Base-by-base conservation (phyloP, 2,329 filamentous ascomycete genomes). In the Colletotrichum higginsianum region DNA sequence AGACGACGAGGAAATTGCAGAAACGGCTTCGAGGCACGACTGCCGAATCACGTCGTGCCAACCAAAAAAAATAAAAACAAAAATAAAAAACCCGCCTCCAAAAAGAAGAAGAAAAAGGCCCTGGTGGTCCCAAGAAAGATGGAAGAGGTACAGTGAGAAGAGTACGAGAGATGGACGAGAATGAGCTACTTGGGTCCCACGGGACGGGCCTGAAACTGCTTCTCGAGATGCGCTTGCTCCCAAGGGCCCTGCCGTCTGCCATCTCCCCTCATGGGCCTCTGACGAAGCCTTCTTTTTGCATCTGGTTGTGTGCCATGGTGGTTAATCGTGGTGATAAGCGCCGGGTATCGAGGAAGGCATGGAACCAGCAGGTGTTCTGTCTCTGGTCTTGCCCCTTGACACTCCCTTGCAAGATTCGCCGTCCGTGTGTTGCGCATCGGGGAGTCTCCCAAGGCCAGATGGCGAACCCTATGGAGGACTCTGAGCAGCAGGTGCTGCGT, bases 191-290 rank as follows among this genome's bases (percentile, higher is more conserved):
- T 46, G 68, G 68, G 52, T 23, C 46, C 52, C 53, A 65, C 61
- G 55, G 40, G 46, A 53, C 63, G 44, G 69, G 64, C 68, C 72
- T 73, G 72, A 73, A 73, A 73, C 72, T 49, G 52, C 64, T 62
- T 58, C 38, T 56, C 38, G 38, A 61, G 35, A 72, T 55, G 50
- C 65, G 64, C 69, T 62, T 61, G 62, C 61, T 65, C 65, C 50
- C 61, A 62, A 68, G 30, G 60, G 40, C 30, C 30, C 30, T 9
- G 30, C 30, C 30, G 30, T 47, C 23, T 65, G 50, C 52, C 60
- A 35, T 21, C 58, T 52, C 63, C 55, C 58, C 60, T 64, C 53
- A 63, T 30, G 13, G 35, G 60, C 61, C 46, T 69, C 60, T 53
- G 61, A 53, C 53, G 60, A 26, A 35, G 8, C 8, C 30, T 11